Conservation (phyloP, 2,329 filamentous ascomycete genomes). For the Xylariaceae sp. region DNA sequence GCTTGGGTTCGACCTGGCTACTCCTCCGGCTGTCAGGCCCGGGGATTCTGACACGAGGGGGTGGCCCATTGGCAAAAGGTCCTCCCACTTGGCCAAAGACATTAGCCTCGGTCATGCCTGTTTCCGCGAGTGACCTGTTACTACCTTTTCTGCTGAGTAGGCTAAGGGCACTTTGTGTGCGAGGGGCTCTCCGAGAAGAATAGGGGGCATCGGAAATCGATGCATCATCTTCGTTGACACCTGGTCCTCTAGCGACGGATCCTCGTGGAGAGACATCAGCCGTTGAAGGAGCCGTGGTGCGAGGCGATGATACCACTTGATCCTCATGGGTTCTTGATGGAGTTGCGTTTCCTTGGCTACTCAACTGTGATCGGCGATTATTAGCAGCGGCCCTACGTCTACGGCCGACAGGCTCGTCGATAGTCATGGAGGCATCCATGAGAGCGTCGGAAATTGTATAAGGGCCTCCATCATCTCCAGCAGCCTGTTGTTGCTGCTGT, state of each 20-base stretch:
- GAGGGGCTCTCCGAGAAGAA: constrained; percentile 43
- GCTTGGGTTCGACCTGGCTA: constrained; percentile 38
- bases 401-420: constrained; percentile 61
- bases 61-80: constrained; percentile 42
- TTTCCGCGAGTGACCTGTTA: constrained; percentile 54
- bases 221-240: constrained; percentile 32
- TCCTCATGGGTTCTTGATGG: constrained; percentile 37
- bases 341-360: constrained; percentile 32
- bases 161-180: constrained; percentile 56
- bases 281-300: constrained; percentile 28
- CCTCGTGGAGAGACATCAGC: constrained; percentile 37
- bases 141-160: constrained; percentile 55
- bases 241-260: constrained; percentile 30
- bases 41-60: constrained; percentile 32
- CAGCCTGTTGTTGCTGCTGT: constrained; percentile 30
- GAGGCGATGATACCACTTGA: constrained; percentile 25
- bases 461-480: constrained; percentile 39
- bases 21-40: constrained; percentile 30
- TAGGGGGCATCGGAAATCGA: constrained; percentile 40
- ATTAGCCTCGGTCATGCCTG: constrained; percentile 53
- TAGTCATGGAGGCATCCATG: constrained; percentile 84
- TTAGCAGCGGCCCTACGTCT: constrained; percentile 49
- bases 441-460: constrained; percentile 88
- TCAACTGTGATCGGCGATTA: constrained; percentile 43
- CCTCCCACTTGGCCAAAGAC: constrained; percentile 57